phyloP scores from a whole-genome alignment of 2,329 filamentous ascomycete genomes.

The Aquanectria penicillioides region DNA sequence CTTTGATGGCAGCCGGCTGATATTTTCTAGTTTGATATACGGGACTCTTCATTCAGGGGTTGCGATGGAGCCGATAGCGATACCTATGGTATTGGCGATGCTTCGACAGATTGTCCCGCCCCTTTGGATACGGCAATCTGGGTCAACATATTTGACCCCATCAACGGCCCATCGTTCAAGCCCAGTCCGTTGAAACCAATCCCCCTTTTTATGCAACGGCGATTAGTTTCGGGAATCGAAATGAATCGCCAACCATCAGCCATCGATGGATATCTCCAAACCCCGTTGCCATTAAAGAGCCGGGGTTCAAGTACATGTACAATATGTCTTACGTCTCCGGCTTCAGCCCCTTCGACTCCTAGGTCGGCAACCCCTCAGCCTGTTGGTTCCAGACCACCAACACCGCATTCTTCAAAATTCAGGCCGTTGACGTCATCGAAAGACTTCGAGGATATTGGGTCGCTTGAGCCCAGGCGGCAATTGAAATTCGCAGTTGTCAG shows the following conservation, averaged over 20 bases:
- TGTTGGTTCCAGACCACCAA: neutral
- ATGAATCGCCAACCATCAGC: constrained; percentile 19
- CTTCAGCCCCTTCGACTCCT: neutral
- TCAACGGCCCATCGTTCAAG: constrained; percentile 57
- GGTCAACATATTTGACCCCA: constrained; percentile 60
- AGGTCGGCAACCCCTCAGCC: neutral
- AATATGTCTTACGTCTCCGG: neutral
- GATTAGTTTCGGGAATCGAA: constrained; percentile 27
- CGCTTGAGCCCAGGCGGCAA: constrained; percentile 24
- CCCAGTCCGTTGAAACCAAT: constrained; percentile 62
- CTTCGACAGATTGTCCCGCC: constrained; percentile 29
- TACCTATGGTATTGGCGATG: constrained; percentile 1
- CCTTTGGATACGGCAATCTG: constrained; percentile 54
- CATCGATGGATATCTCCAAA: constrained; percentile 26
- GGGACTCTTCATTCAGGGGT: constrained; percentile 5
- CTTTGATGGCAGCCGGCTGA: constrained; percentile 19
- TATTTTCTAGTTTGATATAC: constrained; percentile 1
- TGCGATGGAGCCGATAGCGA: constrained; percentile 21
- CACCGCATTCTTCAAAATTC: neutral
- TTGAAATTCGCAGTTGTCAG: constrained; percentile 42
- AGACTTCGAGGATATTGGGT: constrained; percentile 3
- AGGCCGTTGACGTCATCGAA: constrained; percentile 8
- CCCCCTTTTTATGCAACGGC: constrained; percentile 56
- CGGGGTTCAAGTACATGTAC: constrained; percentile 16
- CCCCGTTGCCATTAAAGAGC: constrained; percentile 14